phyloP scores from a whole-genome alignment of 129 eudicot genomes.

The Mikania micrantha region DNA sequence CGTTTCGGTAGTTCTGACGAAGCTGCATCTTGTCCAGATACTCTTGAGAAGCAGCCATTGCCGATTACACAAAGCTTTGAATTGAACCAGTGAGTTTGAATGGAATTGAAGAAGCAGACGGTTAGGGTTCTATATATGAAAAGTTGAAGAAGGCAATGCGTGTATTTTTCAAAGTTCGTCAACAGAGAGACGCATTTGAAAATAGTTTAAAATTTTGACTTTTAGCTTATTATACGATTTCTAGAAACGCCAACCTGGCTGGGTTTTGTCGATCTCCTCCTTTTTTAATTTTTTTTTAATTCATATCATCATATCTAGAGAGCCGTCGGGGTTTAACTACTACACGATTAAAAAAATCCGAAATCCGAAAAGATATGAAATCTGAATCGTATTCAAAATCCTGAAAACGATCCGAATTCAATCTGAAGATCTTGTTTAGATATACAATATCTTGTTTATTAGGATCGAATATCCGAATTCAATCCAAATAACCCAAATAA shows the following conservation, averaged over 20 bases:
- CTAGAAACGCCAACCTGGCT: not conserved
- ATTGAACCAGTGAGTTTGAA: not conserved
- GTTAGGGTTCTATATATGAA: conserved; percentile 8
- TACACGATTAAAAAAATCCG: too few relatives aligned
- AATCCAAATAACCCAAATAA: too few relatives aligned
- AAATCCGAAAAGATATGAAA: too few relatives aligned
- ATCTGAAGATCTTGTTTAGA: too few relatives aligned
- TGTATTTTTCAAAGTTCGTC: not conserved
- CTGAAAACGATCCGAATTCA: too few relatives aligned
- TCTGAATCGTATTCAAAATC: too few relatives aligned
- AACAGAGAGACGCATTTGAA: not conserved
- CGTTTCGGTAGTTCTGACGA: conserved; percentile 38
- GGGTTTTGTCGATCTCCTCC: not conserved
- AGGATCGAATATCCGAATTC: too few relatives aligned
- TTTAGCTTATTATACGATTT: conserved; percentile 5
- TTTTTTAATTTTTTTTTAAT: too few relatives aligned
- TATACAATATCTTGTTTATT: too few relatives aligned
- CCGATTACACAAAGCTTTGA: not conserved
- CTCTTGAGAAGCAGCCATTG: conserved; percentile 24
- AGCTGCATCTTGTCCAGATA: conserved; percentile 37
- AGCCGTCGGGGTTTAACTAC: too few relatives aligned
- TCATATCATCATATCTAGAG: too few relatives aligned
- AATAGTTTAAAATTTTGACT: not conserved
- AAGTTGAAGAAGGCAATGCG: conserved; percentile 1
- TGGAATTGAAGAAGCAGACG: not conserved